These are phyloP conservation scores for Nigrospora sphaerica DNA, from an alignment of 2,329 filamentous ascomycete species.

Conservation along the genomic window DNA sequence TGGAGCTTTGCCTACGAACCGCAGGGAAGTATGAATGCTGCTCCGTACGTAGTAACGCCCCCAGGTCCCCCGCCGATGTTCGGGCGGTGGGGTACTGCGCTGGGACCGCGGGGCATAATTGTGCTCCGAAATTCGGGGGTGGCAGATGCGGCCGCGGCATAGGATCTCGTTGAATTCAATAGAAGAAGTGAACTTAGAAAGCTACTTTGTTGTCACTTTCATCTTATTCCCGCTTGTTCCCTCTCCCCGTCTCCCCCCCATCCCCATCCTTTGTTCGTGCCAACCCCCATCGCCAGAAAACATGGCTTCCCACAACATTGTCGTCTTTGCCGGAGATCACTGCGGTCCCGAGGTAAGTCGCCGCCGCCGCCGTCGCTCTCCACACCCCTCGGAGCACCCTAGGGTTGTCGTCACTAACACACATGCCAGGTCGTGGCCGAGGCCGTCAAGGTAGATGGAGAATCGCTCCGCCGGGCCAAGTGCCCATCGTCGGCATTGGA, in stretches of 20 bases:
- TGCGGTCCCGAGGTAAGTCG: constrained; percentile 69
- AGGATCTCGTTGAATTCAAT: neutral
- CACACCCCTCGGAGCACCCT: neutral
- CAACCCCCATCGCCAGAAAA: constrained; percentile 13
- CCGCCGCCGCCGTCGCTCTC: neutral
- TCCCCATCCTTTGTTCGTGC: neutral
- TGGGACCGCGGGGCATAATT: constrained; percentile 10
- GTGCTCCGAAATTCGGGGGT: constrained; percentile 3
- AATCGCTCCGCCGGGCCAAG: neutral
- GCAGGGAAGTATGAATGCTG: no score
- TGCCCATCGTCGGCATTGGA: no score
- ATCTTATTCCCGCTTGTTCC: neutral
- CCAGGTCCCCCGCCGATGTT: no score
- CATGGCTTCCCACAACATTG: constrained; percentile 70
- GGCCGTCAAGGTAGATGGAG: constrained; percentile 64
- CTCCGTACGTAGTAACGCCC: no score
- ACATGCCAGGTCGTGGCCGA: constrained; percentile 62
- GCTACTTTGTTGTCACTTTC: neutral
- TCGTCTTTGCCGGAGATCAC: constrained; percentile 78
- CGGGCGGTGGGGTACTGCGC: no score
- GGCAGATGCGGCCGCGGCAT: neutral
- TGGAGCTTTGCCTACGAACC: no score
- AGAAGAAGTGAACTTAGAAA: neutral
- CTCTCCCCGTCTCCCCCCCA: neutral
- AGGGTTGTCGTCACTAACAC: constrained; percentile 1